Base-by-base conservation (phyloP, 106 monocot genomes). In the Agapanthus africanus region DNA sequence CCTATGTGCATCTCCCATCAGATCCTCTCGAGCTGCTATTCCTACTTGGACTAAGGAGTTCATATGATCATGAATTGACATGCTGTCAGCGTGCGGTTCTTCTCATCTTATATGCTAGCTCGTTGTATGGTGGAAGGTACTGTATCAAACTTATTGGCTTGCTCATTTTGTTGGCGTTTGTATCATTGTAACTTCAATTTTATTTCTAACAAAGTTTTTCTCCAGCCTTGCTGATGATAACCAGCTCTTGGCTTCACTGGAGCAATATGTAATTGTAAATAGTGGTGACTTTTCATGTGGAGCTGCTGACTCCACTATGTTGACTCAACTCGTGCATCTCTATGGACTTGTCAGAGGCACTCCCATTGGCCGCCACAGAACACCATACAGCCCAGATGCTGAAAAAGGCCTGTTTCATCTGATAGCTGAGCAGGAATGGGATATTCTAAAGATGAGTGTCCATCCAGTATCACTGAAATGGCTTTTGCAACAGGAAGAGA, bases 201-300 rank as follows among this genome's bases (percentile, higher is more conserved):
- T 59, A n/a, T 7, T n/a, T 40, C 26, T 34, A 38, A 39, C 44
- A 15, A n/a, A n/a, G n/a, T n/a, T n/a, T n/a, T 54, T 68, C 33
- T 42, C 6, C 71, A 99, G 97, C 62, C 63, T 99, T 71, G 84
- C 82, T 40, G 87, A 85, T 71, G 83, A 83, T 26, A 81, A 65
- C 40, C 84, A 92, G 63, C 69, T 90, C 9, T 46, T 99, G 65
- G 88, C 92, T 75, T 89, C 92, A 42, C 60, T 99, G 28, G 97
- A 99, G 61, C 92, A 99, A 69, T 89, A 85, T 75, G 68, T 99
- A 67, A 80, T 99, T 70, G 60, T 92, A 21, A 99, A 99, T 52
- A 37, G 74, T 59, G 67, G 46, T 35, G 80, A 77, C 67, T 78
- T 92, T 46, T 69, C 79, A 34, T 67, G 63, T 54, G 80, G 56